These are phyloP conservation scores for Scheffersomyces quercinus DNA, from an alignment of 1,139 yeast species.

Conservation along the genomic window DNA sequence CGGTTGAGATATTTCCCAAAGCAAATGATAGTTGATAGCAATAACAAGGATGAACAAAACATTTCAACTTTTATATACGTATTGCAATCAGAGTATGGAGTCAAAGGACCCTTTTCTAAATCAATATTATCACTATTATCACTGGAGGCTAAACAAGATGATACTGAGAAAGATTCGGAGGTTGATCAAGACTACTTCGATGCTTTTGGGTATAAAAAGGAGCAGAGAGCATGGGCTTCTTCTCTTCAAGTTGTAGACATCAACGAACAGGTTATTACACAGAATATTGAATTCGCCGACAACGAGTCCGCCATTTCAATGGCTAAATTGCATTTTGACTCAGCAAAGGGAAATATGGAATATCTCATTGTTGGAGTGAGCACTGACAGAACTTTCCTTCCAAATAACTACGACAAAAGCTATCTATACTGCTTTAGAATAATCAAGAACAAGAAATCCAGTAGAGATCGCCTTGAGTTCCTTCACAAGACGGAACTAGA, in stretches of 20 bases:
- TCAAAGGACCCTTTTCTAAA: conserved; percentile 27
- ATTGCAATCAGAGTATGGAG: conserved; percentile 48
- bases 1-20: conserved; percentile 57
- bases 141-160: conserved; percentile 8
- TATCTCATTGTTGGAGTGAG: conserved; percentile 54
- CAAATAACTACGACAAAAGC: conserved; percentile 30
- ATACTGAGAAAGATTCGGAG: conserved; percentile 8
- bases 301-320: conserved; percentile 41
- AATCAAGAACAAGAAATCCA: conserved; percentile 17
- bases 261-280: conserved; percentile 31
- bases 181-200: conserved; percentile 31
- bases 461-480: conserved; percentile 35
- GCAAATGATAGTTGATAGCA: conserved; percentile 31
- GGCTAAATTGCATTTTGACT: conserved; percentile 20
- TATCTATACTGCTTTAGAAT: conserved; percentile 48
- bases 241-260: conserved; percentile 54
- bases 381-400: conserved; percentile 34
- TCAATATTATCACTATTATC: conserved; percentile 1
- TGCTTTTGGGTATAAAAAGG: conserved; percentile 40
- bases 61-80: conserved; percentile 32
- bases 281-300: conserved; percentile 40
- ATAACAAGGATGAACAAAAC: conserved; percentile 8
- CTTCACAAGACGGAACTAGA: conserved; percentile 66
- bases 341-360: conserved; percentile 20
- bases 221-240: conserved; percentile 44